phyloP scores from a whole-genome alignment of 2,329 filamentous ascomycete genomes.

The Pyrenophora graminea region DNA sequence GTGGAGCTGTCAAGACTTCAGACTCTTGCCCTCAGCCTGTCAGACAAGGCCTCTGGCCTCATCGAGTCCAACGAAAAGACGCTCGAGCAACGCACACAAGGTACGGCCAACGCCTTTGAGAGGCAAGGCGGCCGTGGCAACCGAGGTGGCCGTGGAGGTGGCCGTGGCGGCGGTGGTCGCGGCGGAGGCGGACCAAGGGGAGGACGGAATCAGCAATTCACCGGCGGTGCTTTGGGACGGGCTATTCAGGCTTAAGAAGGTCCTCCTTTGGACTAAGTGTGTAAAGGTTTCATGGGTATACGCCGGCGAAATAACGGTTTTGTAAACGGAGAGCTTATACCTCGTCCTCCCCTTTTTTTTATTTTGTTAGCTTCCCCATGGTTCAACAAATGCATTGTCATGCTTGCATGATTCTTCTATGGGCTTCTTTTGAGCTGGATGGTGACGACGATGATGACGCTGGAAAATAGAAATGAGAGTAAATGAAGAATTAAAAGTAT shows the following conservation, averaged over 20 bases:
- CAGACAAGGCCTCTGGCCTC: conserved; percentile 92
- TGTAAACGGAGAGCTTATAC: no score
- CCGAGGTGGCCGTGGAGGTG: conserved; percentile 62
- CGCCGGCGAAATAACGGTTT: not conserved
- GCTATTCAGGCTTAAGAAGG: conserved; percentile 53
- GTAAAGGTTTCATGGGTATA: not conserved
- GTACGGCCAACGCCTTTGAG: conserved; percentile 93
- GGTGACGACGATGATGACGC: no score
- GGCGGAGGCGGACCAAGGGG: conserved; percentile 61
- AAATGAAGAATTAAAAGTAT: no score
- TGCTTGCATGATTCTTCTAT: no score
- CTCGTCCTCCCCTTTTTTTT: no score
- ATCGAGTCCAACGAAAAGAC: conserved; percentile 98
- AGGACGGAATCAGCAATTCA: conserved; percentile 77
- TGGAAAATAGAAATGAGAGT: no score
- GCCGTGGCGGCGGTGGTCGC: conserved; percentile 60
- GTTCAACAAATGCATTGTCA: not conserved
- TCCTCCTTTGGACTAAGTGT: not conserved
- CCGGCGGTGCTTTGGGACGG: conserved; percentile 74
- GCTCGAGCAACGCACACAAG: conserved; percentile 94
- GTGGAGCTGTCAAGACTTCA: conserved; percentile 96
- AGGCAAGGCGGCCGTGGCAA: conserved; percentile 83
- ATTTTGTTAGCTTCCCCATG: not conserved
- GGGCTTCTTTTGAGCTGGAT: no score
- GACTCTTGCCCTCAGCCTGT: conserved; percentile 88